Percentiles rank a stretch among this genome's conserved stretches.
These are phyloP conservation scores for Prunella vulgaris DNA, from an alignment of 257 asterid genomes.

Conservation along the genomic window DNA sequence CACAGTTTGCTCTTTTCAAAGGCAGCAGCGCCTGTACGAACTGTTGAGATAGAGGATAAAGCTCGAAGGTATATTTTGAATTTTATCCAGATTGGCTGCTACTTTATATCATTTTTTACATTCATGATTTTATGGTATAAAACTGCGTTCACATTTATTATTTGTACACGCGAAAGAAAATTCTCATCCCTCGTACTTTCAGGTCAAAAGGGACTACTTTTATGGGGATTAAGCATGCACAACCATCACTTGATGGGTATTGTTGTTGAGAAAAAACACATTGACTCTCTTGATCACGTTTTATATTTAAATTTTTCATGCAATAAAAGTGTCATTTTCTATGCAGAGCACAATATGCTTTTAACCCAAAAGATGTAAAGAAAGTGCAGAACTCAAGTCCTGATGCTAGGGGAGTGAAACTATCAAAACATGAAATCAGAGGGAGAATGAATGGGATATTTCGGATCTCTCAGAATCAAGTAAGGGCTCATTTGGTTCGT, in stretches of 20 bases:
- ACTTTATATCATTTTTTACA: background rate
- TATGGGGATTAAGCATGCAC: slow-evolving; percentile 34
- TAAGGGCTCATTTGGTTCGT: no score
- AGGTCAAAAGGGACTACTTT: slow-evolving; percentile 44
- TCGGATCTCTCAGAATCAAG: slow-evolving; percentile 48
- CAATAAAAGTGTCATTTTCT: slow-evolving; percentile 11
- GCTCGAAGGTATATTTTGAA: slow-evolving; percentile 38
- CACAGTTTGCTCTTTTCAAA: slow-evolving; percentile 92
- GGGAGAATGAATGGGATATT: slow-evolving; percentile 54
- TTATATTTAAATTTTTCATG: background rate
- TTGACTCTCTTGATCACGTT: background rate
- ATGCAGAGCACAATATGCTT: slow-evolving; percentile 62
- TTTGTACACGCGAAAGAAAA: background rate
- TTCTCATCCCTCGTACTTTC: slow-evolving; percentile 1
- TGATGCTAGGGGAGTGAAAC: slow-evolving; percentile 28
- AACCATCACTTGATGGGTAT: slow-evolving; percentile 60
- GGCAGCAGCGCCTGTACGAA: slow-evolving; percentile 54
- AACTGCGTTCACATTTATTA: background rate
- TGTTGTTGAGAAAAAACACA: slow-evolving; percentile 6
- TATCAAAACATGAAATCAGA: slow-evolving; percentile 56
- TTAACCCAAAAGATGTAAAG: slow-evolving; percentile 72
- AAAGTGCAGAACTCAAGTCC: slow-evolving; percentile 35
- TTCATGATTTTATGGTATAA: background rate
- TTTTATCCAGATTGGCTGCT: background rate
- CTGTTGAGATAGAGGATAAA: slow-evolving; percentile 56